Conservation (phyloP, 805 yeast species). For the Metschnikowia corniflorae region DNA sequence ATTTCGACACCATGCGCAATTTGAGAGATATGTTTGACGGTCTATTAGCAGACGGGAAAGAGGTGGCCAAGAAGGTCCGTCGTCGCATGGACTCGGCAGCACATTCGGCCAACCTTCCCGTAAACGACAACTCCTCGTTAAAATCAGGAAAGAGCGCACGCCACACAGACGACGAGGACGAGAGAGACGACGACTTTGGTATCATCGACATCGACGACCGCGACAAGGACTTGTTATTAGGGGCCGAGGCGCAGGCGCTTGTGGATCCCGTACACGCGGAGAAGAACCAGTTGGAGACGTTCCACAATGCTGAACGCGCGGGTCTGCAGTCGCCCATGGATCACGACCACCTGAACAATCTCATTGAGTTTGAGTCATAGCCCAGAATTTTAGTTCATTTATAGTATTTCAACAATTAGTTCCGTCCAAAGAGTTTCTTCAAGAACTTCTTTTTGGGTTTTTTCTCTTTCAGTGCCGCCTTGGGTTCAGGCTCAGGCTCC, state of each 20-base stretch:
- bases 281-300: constrained; percentile 17
- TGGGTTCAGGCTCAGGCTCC: constrained; percentile 6
- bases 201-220: constrained; percentile 37
- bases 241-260: constrained; percentile 46
- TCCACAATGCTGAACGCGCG: constrained; percentile 24
- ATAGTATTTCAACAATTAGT: constrained; percentile 5
- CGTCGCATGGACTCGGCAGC: constrained; percentile 79
- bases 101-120: constrained; percentile 18
- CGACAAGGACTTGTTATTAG: constrained; percentile 47
- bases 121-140: constrained; percentile 20
- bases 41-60: constrained; percentile 84
- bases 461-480: constrained; percentile 22
- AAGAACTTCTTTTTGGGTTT: constrained; percentile 31
- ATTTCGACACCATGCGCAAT: constrained; percentile 50
- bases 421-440: constrained; percentile 39
- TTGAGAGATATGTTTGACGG: constrained; percentile 89
- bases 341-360: constrained; percentile 19
- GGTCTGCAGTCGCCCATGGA: constrained; percentile 8
- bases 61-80: constrained; percentile 86
- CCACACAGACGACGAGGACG: constrained; percentile 34
- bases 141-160: constrained; percentile 14
- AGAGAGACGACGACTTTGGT: constrained; percentile 45
- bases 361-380: constrained; percentile 45
- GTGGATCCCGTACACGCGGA: constrained; percentile 22
- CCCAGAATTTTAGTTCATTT: neutral